Percentiles rank a stretch among this genome's conserved stretches.
phyloP scores from a whole-genome alignment of 129 eudicot genomes.

The Escallonia rubra region DNA sequence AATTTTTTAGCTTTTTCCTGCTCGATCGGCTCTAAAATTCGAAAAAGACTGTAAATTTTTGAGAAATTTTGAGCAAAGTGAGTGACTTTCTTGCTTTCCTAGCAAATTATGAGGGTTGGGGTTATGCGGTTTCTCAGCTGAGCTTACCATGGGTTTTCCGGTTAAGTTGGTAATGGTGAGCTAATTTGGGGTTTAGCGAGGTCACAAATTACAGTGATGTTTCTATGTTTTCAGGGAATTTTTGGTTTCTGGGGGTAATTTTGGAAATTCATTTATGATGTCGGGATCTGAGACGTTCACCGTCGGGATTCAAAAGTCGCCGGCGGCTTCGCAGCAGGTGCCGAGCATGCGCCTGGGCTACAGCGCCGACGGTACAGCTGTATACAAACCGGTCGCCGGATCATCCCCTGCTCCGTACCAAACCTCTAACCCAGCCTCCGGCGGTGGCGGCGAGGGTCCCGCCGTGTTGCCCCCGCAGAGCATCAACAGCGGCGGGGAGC shows the following conservation, averaged over 20 bases:
- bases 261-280: constrained; percentile 32
- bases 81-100: neutral
- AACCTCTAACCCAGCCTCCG: constrained; percentile 16
- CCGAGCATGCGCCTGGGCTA: constrained; percentile 42
- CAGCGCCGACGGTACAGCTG: constrained; percentile 32
- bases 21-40: neutral
- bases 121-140: neutral
- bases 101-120: constrained; percentile 10
- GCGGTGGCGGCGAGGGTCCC: constrained; percentile 13
- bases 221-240: constrained; percentile 1
- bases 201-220: neutral
- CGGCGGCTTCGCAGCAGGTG: constrained; percentile 28
- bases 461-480: constrained; percentile 21
- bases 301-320: constrained; percentile 16
- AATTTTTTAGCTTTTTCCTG: neutral
- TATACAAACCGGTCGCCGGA: constrained; percentile 36
- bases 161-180: too few relatives aligned
- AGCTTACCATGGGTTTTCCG: neutral
- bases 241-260: neutral
- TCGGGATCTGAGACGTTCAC: constrained; percentile 57
- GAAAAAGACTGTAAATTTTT: constrained; percentile 7
- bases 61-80: constrained; percentile 9
- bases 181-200: neutral
- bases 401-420: constrained; percentile 26
- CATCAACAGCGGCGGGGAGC: constrained; percentile 36